Evolutionary conservation across 2,329 filamentous ascomycete genomes (phyloP), one percentile per base, ranked within the genome.

Genomic region (Cordyceps sp.): DNA sequence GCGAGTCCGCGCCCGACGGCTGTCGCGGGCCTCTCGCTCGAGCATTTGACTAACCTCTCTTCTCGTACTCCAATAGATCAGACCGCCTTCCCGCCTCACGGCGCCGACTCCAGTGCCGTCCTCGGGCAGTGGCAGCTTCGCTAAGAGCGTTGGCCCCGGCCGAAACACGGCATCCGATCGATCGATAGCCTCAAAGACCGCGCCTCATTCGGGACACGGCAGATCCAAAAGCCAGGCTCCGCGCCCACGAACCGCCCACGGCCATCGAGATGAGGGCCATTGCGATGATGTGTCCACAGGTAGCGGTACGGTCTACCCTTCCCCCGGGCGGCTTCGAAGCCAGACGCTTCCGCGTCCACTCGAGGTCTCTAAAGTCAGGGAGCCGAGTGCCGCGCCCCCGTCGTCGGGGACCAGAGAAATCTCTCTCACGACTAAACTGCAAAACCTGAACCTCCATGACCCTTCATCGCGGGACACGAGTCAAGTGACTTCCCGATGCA

Each of bases 101-200:
- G 55, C 57, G 30, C 41, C 33, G 18, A 29, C 39, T 8, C 30
- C 42, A 27, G 33, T 30, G 15, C 16, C 45, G 17, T 44, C 52
- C 5, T 26, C 23, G 24, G 20, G 18, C 6, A 55, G 57, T 33
- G 62, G 55, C 39, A 61, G 58, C 37, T 73, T 74, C 39, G 61
- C 67, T 12, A 68, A 62, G 37, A 77, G 69, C 43, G 50, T 73
- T 19, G 71, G 73, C 2, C 60, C 64, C 10, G 62, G 59, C 12
- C 64, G 71, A 39, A 58, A 66, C 12, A 52, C 57, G 6, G 41
- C 53, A 5, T 44, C 54, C 36, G 53, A 60, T 49, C 65, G 69
- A 33, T 61, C 68, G 38, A 62, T 67, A 6, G 58, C 70, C 23
- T 55, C 69, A 41, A 54, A 57, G 17, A 59, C 53, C 29, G 54